Conservation (phyloP, 768 basidiomycete species). For the Astraeus odoratus region DNA sequence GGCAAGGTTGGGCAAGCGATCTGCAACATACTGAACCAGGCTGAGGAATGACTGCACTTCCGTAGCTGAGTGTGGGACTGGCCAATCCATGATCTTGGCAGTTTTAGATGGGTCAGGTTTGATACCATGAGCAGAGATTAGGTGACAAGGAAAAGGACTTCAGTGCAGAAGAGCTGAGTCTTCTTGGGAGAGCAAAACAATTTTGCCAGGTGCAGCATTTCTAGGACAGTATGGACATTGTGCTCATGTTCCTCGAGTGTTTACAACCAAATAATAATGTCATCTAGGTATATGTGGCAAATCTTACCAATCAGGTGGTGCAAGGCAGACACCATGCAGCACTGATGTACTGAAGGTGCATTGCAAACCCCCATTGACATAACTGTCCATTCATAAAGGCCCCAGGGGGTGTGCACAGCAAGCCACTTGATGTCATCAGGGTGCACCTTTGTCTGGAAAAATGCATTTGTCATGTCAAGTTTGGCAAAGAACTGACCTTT, state of each 20-base stretch:
- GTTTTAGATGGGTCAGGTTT: constrained; percentile 21
- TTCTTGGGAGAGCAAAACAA: constrained; percentile 28
- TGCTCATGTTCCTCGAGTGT: constrained; percentile 26
- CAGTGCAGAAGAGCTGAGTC: constrained; percentile 19
- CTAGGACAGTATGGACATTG: constrained; percentile 26
- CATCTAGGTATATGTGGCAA: constrained; percentile 22
- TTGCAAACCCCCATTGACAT: constrained; percentile 32
- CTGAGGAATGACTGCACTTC: constrained; percentile 15
- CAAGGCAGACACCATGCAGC: constrained; percentile 28
- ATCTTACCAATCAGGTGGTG: constrained; percentile 27
- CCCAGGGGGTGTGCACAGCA: constrained; percentile 26
- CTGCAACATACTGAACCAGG: constrained; percentile 22
- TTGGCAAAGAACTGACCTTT: constrained; percentile 22
- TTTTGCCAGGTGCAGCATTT: constrained; percentile 18
- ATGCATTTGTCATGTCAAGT: constrained; percentile 34
- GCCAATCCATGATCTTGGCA: constrained; percentile 26
- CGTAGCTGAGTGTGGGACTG: constrained; percentile 14
- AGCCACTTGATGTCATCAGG: too few relatives aligned
- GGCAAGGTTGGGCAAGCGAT: constrained; percentile 21
- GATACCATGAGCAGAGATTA: constrained; percentile 20
- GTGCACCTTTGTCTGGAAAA: constrained; percentile 30
- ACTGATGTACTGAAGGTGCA: constrained; percentile 29
- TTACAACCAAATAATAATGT: constrained; percentile 29
- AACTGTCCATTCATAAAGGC: constrained; percentile 31
- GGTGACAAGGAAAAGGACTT: constrained; percentile 23